Evolutionary conservation across 2,329 filamentous ascomycete species (phyloP).

Genomic region (Ceratocystiopsis sp.): DNA sequence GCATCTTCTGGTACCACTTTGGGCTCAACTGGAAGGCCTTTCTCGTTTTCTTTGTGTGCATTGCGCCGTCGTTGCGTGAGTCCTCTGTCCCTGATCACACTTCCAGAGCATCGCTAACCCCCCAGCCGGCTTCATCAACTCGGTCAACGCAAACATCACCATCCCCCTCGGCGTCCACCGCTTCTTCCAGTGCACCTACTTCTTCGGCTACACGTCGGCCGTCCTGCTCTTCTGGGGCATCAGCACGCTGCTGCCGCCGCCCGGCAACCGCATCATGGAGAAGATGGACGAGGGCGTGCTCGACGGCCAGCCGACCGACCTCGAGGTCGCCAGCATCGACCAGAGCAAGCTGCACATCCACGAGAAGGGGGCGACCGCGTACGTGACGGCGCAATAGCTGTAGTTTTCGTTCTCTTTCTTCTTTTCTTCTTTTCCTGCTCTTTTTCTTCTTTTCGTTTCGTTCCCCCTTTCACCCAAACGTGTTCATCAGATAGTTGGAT

Average conservation of each 20-base stretch:
- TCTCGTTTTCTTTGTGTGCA: background rate
- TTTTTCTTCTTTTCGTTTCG: too few relatives aligned
- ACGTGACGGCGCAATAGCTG: too few relatives aligned
- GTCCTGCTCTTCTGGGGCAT: background rate
- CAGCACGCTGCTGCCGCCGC: background rate
- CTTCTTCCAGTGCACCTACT: constrained; percentile 2
- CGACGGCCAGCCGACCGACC: background rate
- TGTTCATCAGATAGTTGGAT: too few relatives aligned
- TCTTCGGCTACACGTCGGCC: background rate
- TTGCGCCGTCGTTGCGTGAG: background rate
- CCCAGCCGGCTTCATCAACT: background rate
- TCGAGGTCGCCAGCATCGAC: background rate
- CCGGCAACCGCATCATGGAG: constrained; percentile 1
- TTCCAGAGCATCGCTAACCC: too few relatives aligned
- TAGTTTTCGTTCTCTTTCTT: too few relatives aligned
- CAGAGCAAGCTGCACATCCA: background rate
- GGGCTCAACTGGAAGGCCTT: constrained; percentile 5
- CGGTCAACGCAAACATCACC: background rate
- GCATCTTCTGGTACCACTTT: constrained; percentile 5
- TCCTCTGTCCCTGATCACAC: background rate
- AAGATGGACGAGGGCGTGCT: background rate
- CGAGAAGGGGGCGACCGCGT: background rate
- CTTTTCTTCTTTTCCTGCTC: too few relatives aligned
- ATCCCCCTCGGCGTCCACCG: background rate
- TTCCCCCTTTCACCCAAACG: too few relatives aligned